These are phyloP conservation scores for Neopestalotiopsis rosae DNA, from an alignment of 2,329 filamentous ascomycete genomes.

Conservation along the genomic window DNA sequence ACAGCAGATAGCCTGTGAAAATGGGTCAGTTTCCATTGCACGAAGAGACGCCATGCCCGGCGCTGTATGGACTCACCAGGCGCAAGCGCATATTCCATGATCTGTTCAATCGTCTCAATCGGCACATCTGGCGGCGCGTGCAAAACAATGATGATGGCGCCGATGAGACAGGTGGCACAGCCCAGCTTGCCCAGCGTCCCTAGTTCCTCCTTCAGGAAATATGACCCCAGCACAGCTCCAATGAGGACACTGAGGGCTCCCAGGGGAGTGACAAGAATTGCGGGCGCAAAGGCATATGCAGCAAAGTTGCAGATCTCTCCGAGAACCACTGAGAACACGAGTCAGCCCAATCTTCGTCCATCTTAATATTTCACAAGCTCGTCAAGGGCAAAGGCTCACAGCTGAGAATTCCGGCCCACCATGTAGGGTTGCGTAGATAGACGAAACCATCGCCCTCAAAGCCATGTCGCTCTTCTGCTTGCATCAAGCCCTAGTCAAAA, in stretches of 20 bases:
- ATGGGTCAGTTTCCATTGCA: neutral
- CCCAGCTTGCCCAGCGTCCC: slow-evolving; percentile 92
- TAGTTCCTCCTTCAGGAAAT: slow-evolving; percentile 89
- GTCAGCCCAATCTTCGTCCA: neutral
- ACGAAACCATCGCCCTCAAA: slow-evolving; percentile 97
- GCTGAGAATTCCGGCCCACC: slow-evolving; percentile 94
- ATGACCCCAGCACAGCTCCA: slow-evolving; percentile 91
- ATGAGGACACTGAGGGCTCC: slow-evolving; percentile 95
- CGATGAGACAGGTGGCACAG: slow-evolving; percentile 94
- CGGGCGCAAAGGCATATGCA: slow-evolving; percentile 96
- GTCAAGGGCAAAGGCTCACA: slow-evolving; percentile 57
- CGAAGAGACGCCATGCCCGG: neutral
- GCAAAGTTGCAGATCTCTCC: slow-evolving; percentile 98
- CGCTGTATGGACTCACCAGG: slow-evolving; percentile 68
- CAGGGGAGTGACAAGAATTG: slow-evolving; percentile 95
- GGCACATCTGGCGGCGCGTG: slow-evolving; percentile 95
- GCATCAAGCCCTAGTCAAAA: slow-evolving; percentile 76
- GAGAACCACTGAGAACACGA: slow-evolving; percentile 71
- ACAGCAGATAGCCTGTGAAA: slow-evolving; percentile 80
- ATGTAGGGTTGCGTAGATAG: slow-evolving; percentile 92
- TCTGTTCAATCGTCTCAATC: slow-evolving; percentile 89
- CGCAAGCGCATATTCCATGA: slow-evolving; percentile 87
- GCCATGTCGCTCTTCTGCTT: slow-evolving; percentile 88
- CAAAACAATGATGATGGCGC: slow-evolving; percentile 95
- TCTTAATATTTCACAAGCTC: neutral